These are phyloP conservation scores for Wickerhamiella kurtzmanii DNA, from an alignment of 805 yeast genomes.

Conservation along the genomic window DNA sequence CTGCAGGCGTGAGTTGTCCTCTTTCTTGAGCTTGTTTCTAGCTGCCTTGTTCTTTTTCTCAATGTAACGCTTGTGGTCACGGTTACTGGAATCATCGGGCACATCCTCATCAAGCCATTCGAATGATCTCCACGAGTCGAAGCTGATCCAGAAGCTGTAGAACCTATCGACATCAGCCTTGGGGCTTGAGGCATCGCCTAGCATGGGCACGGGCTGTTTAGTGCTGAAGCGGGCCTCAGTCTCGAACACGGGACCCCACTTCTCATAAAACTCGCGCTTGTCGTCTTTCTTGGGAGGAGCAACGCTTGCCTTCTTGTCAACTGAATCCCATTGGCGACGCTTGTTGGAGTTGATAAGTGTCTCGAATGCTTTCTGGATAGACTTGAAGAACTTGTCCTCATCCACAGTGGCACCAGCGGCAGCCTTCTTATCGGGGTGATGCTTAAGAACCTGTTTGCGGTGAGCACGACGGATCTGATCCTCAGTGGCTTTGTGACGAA, in stretches of 20 bases:
- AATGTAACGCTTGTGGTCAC: constrained; percentile 97
- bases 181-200: constrained; percentile 55
- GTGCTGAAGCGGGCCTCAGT: constrained; percentile 86
- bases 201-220: constrained; percentile 72
- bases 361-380: constrained; percentile 94
- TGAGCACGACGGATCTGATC: constrained; percentile 93
- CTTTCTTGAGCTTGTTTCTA: constrained; percentile 94
- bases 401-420: constrained; percentile 58
- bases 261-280: constrained; percentile 71
- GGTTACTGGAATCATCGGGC: constrained; percentile 97
- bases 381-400: constrained; percentile 93
- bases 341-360: constrained; percentile 69
- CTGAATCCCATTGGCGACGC: constrained; percentile 91
- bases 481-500: constrained; percentile 81
- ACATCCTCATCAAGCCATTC: constrained; percentile 98
- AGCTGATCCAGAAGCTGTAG: constrained; percentile 83
- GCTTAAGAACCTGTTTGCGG: constrained; percentile 89
- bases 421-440: constrained; percentile 97
- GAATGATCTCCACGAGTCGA: constrained; percentile 96
- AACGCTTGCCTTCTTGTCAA: constrained; percentile 79
- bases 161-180: constrained; percentile 77
- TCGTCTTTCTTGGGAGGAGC: constrained; percentile 55
- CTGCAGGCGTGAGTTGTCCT: constrained; percentile 81
- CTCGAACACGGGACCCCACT: constrained; percentile 85
- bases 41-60: constrained; percentile 95